Evolutionary conservation across 2,329 filamentous ascomycete genomes (phyloP), one percentile per base, ranked within the genome.

Genomic region (Hypoxylon sp.): DNA sequence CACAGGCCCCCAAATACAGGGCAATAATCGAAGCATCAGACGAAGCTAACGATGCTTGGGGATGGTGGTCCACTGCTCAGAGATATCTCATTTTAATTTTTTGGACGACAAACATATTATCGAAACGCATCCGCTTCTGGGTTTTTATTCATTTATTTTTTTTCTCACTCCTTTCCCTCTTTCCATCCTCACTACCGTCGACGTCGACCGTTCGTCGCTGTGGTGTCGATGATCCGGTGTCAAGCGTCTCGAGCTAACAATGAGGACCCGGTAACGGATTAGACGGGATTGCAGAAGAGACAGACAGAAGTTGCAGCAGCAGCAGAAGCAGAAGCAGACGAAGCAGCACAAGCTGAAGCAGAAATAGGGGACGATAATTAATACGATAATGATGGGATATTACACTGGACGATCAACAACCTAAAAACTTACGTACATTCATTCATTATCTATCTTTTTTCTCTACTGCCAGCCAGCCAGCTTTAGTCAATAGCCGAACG

Each of bases 11-110:
- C 55, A 50, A 58, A 40, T 35, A 40, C 38, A 55, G 55, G 23
- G 41, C 40, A 29, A 45, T 45, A 38, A 21, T 51, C 34, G 37
- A 9, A 57, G 45, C 32, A 40, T 40, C 30, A 35, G 44, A 42
- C 45, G 43, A 58, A 55, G 51, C 55, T 58, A 58, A 55, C 47
- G 51, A 55, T 58, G 51, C 42, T 57, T 23, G 44, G 54, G 47
- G 35, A 29, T 25, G n/a, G 34, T 43, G 52, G 46, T 29, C 53
- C 58, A 59, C 58, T 57, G 43, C 45, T 36, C 16, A 44, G 45
- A 55, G 31, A 23, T 47, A 43, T 62, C 61, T 67, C 63, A 64
- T 66, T 67, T 67, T 65, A 67, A 64, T 61, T 59, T 61, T 59
- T 62, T 60, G 47, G 58, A 50, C 35, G 56, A 54, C 59, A 59